Percentiles rank a stretch among this genome's conserved stretches.
These are phyloP conservation scores for Calonectria honghensis DNA, from an alignment of 2,329 filamentous ascomycete genomes.

Conservation along the genomic window DNA sequence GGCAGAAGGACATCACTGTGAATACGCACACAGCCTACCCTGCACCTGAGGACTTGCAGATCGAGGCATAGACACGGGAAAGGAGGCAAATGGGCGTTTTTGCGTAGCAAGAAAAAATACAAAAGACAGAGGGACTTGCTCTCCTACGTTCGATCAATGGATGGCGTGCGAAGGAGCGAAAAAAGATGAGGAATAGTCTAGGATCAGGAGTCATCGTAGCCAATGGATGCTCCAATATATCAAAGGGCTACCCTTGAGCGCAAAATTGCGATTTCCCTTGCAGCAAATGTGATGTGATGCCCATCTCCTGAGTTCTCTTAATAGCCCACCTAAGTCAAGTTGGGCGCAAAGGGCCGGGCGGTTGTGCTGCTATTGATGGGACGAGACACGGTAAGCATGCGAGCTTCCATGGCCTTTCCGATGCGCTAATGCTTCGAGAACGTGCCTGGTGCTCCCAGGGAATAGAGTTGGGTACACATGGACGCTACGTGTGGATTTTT, in stretches of 20 bases:
- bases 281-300: too few relatives aligned
- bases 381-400: not conserved
- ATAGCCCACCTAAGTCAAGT: not conserved
- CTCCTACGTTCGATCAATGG: not conserved
- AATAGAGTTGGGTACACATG: not conserved
- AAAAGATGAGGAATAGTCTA: not conserved
- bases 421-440: not conserved
- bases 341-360: not conserved
- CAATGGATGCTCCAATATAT: constrained; percentile 22
- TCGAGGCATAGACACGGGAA: not conserved
- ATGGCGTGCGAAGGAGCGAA: not conserved
- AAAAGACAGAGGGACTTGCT: not conserved
- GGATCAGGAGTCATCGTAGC: constrained; percentile 10
- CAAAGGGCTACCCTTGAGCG: not conserved
- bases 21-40: constrained; percentile 4
- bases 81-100: not conserved
- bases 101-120: not conserved
- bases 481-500: not conserved
- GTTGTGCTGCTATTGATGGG: not conserved
- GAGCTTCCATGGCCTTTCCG: not conserved
- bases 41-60: not conserved
- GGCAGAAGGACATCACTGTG: constrained; percentile 1
- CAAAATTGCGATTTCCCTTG: not conserved
- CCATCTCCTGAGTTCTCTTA: not conserved
- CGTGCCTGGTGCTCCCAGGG: not conserved